Base-by-base conservation (phyloP, 164 flowering plant species). In the Annona squamosa region DNA sequence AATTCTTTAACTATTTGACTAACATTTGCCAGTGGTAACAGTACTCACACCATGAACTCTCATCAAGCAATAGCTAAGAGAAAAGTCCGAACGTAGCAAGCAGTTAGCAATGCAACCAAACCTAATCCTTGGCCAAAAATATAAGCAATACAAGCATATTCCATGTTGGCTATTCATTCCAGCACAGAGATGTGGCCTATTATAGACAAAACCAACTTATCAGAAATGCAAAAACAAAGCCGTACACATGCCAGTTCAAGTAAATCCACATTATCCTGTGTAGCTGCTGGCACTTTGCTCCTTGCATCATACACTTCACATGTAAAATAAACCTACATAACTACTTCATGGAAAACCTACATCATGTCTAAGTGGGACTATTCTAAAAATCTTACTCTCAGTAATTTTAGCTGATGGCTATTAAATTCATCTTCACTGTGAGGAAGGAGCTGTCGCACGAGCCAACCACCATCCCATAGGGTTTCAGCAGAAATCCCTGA, bases 381-480 rank as follows among this genome's bases (percentile, higher is more conserved):
- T n/a, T 13, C 72, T 37, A 59, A 9, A 48, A 6, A 48, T 64
- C 86, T 84, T 87, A 91, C 98, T 69, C 83, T 90, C 68, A 96
- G 86, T 73, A 86, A 74, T 76, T 84, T 69, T 70, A 84, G 89
- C 84, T 89, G 97, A 72, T 84, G 81, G 52, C 84, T 81, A 71
- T 84, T 89, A 77, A 96, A 89, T 80, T 90, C 98, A 2, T 87
- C 82, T 81, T 87, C 89, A 67, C 94, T 86, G 69, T 90, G 87
- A 66, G 98, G 98, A 78, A 96, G 90, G 77, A 96, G 83, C 87
- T 96, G 99, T 12, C 95, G 97, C 78, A 96, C 82, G 79, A 93
- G 95, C 98, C 99, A 96, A 77, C 98, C 98, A 80, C 97, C 98
- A 79, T 86, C 85, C 98, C 98, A 96, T 78, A 96, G 79, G 66